These are phyloP conservation scores for Aaosphaeria pasadenensis DNA, from an alignment of 2,329 filamentous ascomycete genomes.

Conservation along the genomic window DNA sequence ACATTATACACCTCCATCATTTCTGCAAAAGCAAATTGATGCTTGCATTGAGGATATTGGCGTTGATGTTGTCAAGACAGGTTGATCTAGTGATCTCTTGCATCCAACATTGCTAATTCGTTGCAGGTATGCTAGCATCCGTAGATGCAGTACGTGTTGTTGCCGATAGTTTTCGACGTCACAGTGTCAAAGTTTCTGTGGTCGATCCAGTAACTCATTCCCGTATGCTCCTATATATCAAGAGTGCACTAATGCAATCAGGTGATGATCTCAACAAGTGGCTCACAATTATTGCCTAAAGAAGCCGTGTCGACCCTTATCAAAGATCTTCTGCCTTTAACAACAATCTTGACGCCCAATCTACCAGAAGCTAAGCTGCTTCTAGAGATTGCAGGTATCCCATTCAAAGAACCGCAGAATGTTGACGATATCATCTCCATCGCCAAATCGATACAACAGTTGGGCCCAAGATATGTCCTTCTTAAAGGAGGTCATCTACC, in stretches of 20 bases:
- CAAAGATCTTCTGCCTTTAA: constrained; percentile 59
- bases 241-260: constrained; percentile 30
- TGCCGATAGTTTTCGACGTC: constrained; percentile 58
- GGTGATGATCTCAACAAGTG: constrained; percentile 93
- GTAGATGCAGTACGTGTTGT: constrained; percentile 67
- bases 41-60: constrained; percentile 80
- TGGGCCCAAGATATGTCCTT: constrained; percentile 78
- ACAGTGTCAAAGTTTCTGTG: constrained; percentile 59
- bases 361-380: constrained; percentile 70
- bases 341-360: constrained; percentile 73
- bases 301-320: constrained; percentile 62
- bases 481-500: constrained; percentile 92
- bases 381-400: constrained; percentile 51
- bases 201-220: constrained; percentile 66
- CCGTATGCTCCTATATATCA: not conserved
- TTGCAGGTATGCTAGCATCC: constrained; percentile 76
- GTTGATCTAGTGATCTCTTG: constrained; percentile 43
- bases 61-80: constrained; percentile 88
- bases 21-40: constrained; percentile 82
- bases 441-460: constrained; percentile 60
- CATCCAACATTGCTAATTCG: not conserved
- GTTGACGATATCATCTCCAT: constrained; percentile 67
- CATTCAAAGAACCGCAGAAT: constrained; percentile 49
- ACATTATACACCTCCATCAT: constrained; percentile 72
- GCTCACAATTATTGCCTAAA: constrained; percentile 64